Conservation (phyloP, 345 rosid genomes). For the Adansonia digitata region DNA sequence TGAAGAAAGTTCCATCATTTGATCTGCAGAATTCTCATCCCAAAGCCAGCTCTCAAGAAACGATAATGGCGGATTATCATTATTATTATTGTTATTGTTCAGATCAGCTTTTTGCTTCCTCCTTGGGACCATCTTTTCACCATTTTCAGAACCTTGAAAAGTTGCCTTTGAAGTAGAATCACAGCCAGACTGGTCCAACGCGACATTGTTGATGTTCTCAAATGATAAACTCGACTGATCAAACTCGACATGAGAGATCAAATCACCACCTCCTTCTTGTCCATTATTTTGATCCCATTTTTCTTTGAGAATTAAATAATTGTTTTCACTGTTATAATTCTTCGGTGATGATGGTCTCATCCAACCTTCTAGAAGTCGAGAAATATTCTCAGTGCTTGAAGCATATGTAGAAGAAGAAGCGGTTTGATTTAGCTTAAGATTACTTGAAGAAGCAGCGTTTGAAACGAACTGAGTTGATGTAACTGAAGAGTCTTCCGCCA, state of each 20-base stretch:
- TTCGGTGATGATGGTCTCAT: conserved; percentile 64
- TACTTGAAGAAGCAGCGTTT: neutral
- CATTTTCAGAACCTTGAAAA: conserved; percentile 13
- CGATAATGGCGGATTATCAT: conserved; percentile 52
- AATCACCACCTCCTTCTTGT: conserved; percentile 10
- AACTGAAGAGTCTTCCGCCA: too few relatives aligned
- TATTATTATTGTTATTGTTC: conserved; percentile 1
- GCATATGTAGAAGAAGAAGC: conserved; percentile 48
- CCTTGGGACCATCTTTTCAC: conserved; percentile 12
- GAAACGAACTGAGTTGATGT: too few relatives aligned
- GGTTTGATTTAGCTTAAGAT: conserved; percentile 9
- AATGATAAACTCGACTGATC: conserved; percentile 47
- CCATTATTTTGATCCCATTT: neutral
- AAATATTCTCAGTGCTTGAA: conserved; percentile 86
- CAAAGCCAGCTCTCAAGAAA: conserved; percentile 96
- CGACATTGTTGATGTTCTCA: conserved; percentile 38
- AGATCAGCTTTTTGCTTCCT: conserved; percentile 26
- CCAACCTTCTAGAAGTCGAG: conserved; percentile 80
- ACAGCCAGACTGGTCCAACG: conserved; percentile 38
- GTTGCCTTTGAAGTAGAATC: conserved; percentile 26
- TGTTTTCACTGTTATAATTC: neutral
- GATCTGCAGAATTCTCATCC: conserved; percentile 62
- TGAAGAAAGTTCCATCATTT: conserved; percentile 50
- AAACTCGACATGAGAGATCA: conserved; percentile 45
- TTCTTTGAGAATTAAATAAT: conserved; percentile 8